Base-by-base conservation (phyloP, 306 rosid genomes). In the Cyamopsis tetragonoloba region DNA sequence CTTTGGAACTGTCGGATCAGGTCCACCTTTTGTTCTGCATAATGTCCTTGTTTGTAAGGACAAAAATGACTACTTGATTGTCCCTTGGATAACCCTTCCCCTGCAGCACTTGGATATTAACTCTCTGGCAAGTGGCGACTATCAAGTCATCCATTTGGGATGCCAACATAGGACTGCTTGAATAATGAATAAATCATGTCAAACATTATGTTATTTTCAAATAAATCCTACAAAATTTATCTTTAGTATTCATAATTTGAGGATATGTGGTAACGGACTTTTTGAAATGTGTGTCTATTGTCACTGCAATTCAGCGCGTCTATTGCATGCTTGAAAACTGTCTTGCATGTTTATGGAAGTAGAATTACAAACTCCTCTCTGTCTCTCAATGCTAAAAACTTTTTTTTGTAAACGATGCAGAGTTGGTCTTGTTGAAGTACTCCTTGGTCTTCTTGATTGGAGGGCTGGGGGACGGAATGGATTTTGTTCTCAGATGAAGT, bases 361-460 rank as follows among this genome's bases (percentile, higher is more conserved):
- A 50, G 34, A 66, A 5, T 53, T 24, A 32, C 31, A 5, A 30
- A 48, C 63, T 31, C n/a, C n/a, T n/a, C n/a, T n/a, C 61, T 23
- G 3, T 27, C 54, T 49, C 60, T 66, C 35, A 61, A 14, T 59
- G 17, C 73, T 75, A 62, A 69, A 48, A 37, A n/a, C n/a, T 18
- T 15, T 62, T 13, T 37, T 74, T 78, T 69, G 17, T 74, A 70
- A 56, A 77, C 79, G 62, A 68, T 83, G 77, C 74, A 93, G 99
- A 78, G 99, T 88, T 81, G 99, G 99, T 62, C 97, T 93, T 80
- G 97, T 90, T 49, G 92, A 90, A 73, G 92, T 93, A 39, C 99
- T 93, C 76, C 99, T 93, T 44, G 99, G 99, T 79, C 99, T 93
- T 81, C 96, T 93, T 56, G 99, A 93, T 82, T 93, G 99, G 99